Base-by-base conservation (phyloP, 768 basidiomycete species). In the Mycena polygramma region DNA sequence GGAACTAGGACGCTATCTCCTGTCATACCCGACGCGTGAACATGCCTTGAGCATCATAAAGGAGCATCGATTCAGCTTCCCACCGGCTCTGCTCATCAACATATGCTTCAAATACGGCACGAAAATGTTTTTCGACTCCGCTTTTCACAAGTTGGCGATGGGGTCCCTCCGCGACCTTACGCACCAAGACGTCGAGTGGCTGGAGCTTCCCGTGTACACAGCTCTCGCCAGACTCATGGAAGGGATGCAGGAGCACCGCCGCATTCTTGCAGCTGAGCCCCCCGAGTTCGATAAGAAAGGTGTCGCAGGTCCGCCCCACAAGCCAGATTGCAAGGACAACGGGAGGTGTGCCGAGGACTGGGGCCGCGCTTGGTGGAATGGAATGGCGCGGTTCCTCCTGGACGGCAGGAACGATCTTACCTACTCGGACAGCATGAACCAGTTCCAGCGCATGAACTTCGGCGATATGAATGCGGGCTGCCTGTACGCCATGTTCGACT, bases 341-440 rank as follows among this genome's bases (percentile, higher is more conserved):
- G 19, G 17, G 2, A 19, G 8, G 4, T 77, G 76, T 24, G 24
- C n/a, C 7, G 43, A 53, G 5, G 76, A 78, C 46, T 78, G 76
- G 77, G 65, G 67, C 7, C n/a, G 41, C 0, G 20, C 68, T 0
- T 78, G 77, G 75, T 76, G 74, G 74, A 75, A 73, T 51, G 70
- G 73, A 0, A 77, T 77, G 71, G 76, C 71, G 2, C 51, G 60
- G 0, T 78, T 66, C 35, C 58, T 78, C 6, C 68, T 77, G 13
- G 70, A 76, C 54, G 72, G 74, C 2, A 45, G 63, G 15, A 73
- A 74, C 37, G 68, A 70, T 3, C 69, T 70, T 51, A 62, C 69
- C 13, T 77, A 65, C 41, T 9, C 30, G 22, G 71, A 74, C 19
- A 72, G 74, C 3, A 39, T 75, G 11, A 20, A 72, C 26, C 65